Evolutionary conservation across 495 filamentous ascomycete species (phyloP).

Genomic region (Xanthoparmelia taractica): DNA sequence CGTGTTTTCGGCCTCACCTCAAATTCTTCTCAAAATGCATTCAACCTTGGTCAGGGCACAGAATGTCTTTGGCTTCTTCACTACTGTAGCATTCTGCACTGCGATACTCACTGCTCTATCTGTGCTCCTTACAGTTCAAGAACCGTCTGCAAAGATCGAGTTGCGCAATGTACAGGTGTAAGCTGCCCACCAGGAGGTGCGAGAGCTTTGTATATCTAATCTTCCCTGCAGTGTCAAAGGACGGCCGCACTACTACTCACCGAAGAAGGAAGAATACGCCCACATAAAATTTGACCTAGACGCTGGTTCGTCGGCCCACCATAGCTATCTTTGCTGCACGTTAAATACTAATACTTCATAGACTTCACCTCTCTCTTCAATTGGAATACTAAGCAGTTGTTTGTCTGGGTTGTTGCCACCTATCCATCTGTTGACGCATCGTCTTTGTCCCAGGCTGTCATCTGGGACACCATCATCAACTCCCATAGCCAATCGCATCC

Average conservation of each 20-base stretch:
- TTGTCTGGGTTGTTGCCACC: conserved; percentile 84
- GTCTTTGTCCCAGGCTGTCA: conserved; percentile 59
- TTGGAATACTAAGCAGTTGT: conserved; percentile 99
- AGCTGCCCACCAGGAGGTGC: conserved; percentile 26
- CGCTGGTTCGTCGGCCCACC: conserved; percentile 40
- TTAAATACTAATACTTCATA: conserved; percentile 22
- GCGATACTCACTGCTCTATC: conserved; percentile 71
- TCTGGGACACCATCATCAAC: conserved; percentile 93
- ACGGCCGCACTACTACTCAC: conserved; percentile 86
- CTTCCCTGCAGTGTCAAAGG: conserved; percentile 59
- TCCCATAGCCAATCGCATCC: conserved; percentile 52
- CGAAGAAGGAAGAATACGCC: conserved; percentile 89
- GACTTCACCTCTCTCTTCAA: conserved; percentile 90
- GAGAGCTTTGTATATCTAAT: conserved; percentile 13
- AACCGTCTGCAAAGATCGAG: conserved; percentile 54
- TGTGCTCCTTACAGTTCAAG: conserved; percentile 62
- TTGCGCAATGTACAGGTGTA: conserved; percentile 84
- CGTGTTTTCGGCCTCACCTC: not conserved
- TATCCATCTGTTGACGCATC: conserved; percentile 54
- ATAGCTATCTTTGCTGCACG: no score
- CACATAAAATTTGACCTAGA: conserved; percentile 89
- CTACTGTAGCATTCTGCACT: conserved; percentile 78
- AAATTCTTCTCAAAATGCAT: conserved; percentile 58
- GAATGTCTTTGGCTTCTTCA: conserved; percentile 97
- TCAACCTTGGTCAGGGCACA: conserved; percentile 74